phyloP scores from a whole-genome alignment of 768 basidiomycete genomes.

The Porphyrellus cyaneotinctus region DNA sequence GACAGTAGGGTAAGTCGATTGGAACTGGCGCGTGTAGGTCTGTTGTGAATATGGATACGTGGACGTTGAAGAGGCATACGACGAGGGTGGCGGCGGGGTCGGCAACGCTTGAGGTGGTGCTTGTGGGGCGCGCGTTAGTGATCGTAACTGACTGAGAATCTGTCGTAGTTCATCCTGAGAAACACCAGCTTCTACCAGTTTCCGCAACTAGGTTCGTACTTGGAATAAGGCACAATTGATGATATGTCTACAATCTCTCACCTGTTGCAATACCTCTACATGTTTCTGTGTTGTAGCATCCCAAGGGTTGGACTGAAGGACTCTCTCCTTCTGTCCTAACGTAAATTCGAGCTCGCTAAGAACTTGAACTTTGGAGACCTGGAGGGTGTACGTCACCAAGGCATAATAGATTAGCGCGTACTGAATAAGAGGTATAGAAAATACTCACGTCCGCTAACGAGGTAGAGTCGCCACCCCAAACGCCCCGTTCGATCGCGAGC shows the following conservation, averaged over 20 bases:
- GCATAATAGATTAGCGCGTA: constrained; percentile 2
- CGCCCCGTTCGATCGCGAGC: constrained; percentile 75
- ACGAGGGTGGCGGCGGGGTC: constrained; percentile 26
- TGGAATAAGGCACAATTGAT: constrained; percentile 2
- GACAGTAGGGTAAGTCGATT: constrained; percentile 30
- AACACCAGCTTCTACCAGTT: constrained; percentile 73
- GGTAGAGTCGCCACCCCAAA: constrained; percentile 62
- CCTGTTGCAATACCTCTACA: constrained; percentile 76
- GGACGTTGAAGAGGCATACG: constrained; percentile 22
- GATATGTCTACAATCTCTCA: constrained; percentile 33
- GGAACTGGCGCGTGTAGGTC: constrained; percentile 25
- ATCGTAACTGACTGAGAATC: constrained; percentile 67
- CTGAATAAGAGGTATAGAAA: neutral
- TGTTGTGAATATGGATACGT: constrained; percentile 31
- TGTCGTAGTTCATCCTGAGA: constrained; percentile 76
- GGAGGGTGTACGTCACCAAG: constrained; percentile 23
- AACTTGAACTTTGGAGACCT: constrained; percentile 74
- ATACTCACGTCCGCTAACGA: constrained; percentile 38
- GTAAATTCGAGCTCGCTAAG: constrained; percentile 80
- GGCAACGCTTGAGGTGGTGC: constrained; percentile 33
- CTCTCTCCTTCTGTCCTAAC: constrained; percentile 75
- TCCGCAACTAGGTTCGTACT: constrained; percentile 48
- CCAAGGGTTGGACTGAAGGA: constrained; percentile 66
- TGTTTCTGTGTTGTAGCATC: constrained; percentile 68
- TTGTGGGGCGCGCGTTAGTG: constrained; percentile 45